These are phyloP conservation scores for Nemophila menziesii DNA, from an alignment of 257 asterid genomes.

Conservation along the genomic window DNA sequence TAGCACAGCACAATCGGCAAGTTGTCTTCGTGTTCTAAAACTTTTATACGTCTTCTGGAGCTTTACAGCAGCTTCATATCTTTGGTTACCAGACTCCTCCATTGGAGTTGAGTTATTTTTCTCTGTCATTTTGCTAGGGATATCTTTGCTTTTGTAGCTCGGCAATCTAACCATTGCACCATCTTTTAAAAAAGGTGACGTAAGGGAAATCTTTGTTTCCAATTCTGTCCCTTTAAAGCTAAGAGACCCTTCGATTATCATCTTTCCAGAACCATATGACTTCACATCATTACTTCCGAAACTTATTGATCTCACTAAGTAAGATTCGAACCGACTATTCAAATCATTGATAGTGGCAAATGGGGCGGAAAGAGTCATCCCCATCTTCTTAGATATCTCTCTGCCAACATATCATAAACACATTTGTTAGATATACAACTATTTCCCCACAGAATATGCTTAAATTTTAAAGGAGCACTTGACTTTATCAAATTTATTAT, in stretches of 20 bases:
- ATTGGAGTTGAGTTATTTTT: background rate
- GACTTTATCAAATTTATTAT: too few relatives aligned
- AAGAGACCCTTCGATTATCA: constrained; percentile 45
- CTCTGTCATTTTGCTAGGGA: constrained; percentile 1
- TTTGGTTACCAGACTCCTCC: constrained; percentile 11
- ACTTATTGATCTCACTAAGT: constrained; percentile 30
- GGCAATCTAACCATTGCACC: constrained; percentile 15
- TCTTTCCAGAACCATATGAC: constrained; percentile 34
- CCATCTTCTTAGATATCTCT: constrained; percentile 24
- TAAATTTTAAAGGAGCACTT: too few relatives aligned
- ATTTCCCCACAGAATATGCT: background rate
- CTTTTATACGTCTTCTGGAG: constrained; percentile 80
- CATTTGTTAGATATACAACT: background rate
- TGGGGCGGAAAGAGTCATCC: constrained; percentile 42
- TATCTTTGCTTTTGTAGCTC: constrained; percentile 2
- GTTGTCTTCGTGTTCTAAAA: constrained; percentile 65
- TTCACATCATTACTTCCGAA: constrained; percentile 23
- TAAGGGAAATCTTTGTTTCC: constrained; percentile 33
- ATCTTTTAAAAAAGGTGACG: constrained; percentile 15
- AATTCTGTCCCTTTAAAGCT: constrained; percentile 35
- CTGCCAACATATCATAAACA: background rate
- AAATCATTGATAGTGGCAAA: constrained; percentile 34
- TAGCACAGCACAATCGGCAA: constrained; percentile 84
- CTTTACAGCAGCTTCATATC: constrained; percentile 53
- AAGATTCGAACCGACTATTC: constrained; percentile 26